Conservation (phyloP, 805 yeast species). For the Sugiyamaella americana region DNA sequence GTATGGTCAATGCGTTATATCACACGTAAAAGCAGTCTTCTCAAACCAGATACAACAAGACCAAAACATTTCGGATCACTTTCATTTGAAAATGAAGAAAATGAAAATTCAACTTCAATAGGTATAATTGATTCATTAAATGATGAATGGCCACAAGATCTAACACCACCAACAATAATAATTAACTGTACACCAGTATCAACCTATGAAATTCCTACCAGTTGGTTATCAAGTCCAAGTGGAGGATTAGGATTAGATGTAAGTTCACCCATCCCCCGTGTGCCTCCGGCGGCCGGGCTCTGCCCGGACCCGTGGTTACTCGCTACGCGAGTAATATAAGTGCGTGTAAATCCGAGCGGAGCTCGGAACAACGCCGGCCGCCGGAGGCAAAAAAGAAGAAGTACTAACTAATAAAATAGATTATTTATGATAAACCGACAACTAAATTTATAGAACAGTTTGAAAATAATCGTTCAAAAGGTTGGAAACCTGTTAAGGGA, state of each 20-base stretch:
- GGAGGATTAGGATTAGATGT: constrained; percentile 11
- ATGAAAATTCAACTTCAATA: neutral
- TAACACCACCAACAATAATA: constrained; percentile 8
- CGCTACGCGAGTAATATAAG: no score
- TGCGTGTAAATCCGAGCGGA: no score
- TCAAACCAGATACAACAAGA: constrained; percentile 5
- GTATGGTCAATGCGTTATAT: constrained; percentile 11
- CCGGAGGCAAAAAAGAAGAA: no score
- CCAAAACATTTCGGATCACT: constrained; percentile 13
- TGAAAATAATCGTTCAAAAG: neutral
- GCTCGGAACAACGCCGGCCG: no score
- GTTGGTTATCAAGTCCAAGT: constrained; percentile 4
- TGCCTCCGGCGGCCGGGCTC: no score
- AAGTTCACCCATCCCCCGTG: no score
- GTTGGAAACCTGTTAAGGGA: constrained; percentile 4
- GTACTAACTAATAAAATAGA: no score
- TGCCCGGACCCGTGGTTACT: no score
- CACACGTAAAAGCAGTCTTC: constrained; percentile 2
- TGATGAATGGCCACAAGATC: constrained; percentile 8
- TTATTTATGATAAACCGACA: neutral
- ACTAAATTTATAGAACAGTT: neutral
- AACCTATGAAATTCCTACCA: neutral
- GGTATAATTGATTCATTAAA: constrained; percentile 2
- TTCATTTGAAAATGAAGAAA: constrained; percentile 4
- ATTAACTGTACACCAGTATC: constrained; percentile 8